A percentile compares a stretch with the other conserved stretches of the same genome.
These are phyloP conservation scores for Cladophialophora carrionii DNA, from an alignment of 2,329 filamentous ascomycete genomes.

Conservation along the genomic window DNA sequence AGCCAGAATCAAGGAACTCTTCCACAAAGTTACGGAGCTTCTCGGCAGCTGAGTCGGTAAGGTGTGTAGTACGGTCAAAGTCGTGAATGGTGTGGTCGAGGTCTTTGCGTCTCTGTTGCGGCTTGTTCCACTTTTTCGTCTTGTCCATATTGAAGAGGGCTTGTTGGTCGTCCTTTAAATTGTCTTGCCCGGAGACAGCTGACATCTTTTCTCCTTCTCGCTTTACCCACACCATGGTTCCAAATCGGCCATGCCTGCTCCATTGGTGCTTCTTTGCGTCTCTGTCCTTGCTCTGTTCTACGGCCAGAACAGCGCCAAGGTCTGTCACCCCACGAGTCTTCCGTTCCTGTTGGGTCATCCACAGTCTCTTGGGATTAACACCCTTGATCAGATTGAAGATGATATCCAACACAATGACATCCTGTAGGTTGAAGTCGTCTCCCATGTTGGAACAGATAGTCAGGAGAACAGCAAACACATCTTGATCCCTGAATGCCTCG, in stretches of 20 bases:
- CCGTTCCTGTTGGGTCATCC: conserved; percentile 76
- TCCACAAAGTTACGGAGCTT: conserved; percentile 82
- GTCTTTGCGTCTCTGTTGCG: conserved; percentile 65
- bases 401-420: conserved; percentile 86
- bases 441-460: conserved; percentile 91
- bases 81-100: conserved; percentile 66
- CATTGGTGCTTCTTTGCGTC: conserved; percentile 76
- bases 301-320: conserved; percentile 72
- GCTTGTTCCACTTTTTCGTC: conserved; percentile 86
- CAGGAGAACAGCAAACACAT: conserved; percentile 81
- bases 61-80: conserved; percentile 71
- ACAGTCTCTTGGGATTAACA: conserved; percentile 79
- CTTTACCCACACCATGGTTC: conserved; percentile 96
- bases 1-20: conserved; percentile 91
- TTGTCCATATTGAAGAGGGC: conserved; percentile 87
- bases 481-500: conserved; percentile 85
- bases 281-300: conserved; percentile 81
- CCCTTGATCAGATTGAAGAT: conserved; percentile 92
- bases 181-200: conserved; percentile 85
- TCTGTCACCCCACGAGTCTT: conserved; percentile 71
- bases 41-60: conserved; percentile 73
- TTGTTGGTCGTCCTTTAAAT: conserved; percentile 71
- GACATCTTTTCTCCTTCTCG: conserved; percentile 81
- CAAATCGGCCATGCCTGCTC: conserved; percentile 89
- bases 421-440: conserved; percentile 87